A percentile compares a stretch with the other conserved stretches of the same genome.
Evolutionary conservation across 106 monocot species (phyloP).

Genomic region (Dactylorhiza incarnata): DNA sequence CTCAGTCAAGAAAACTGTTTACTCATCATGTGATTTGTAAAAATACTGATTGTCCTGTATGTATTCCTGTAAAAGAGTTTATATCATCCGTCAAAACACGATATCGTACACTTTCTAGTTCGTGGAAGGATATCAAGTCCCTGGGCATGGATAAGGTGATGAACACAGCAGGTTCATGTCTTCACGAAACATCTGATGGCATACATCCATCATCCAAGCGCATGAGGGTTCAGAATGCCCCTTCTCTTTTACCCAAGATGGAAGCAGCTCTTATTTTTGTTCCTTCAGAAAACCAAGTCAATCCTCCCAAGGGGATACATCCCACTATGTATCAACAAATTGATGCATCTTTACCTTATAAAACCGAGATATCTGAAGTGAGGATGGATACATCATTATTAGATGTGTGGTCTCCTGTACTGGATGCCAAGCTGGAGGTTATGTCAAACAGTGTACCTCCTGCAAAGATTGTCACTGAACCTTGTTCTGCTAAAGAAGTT

Average conservation of each 20-base stretch:
- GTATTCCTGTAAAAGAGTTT: conserved; percentile 45
- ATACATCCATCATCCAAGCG: conserved; percentile 47
- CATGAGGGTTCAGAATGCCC: conserved; percentile 38
- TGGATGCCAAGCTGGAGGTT: conserved; percentile 20
- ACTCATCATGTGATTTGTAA: conserved; percentile 45
- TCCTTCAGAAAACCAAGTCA: conserved; percentile 25
- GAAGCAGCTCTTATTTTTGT: conserved; percentile 35
- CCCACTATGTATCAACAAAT: conserved; percentile 17
- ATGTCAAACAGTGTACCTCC: conserved; percentile 11
- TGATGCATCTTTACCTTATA: conserved; percentile 13
- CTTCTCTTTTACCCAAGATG: conserved; percentile 24
- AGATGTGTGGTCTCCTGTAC: conserved; percentile 4
- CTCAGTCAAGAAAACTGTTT: conserved; percentile 35
- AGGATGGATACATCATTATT: conserved; percentile 33
- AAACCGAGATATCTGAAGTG: conserved; percentile 32
- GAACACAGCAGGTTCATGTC: conserved; percentile 9
- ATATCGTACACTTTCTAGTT: conserved; percentile 9
- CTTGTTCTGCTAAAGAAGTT: conserved; percentile 18
- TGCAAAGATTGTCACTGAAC: conserved; percentile 14
- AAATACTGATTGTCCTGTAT: conserved; percentile 62
- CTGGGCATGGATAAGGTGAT: conserved; percentile 21
- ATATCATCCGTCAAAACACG: conserved; percentile 25
- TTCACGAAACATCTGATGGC: conserved; percentile 40
- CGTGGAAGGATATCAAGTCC: conserved; percentile 21
- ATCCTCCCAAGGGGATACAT: conserved; percentile 26